Conservation (phyloP, 352 stramenopile species). For the Phytophthora tubulina region DNA sequence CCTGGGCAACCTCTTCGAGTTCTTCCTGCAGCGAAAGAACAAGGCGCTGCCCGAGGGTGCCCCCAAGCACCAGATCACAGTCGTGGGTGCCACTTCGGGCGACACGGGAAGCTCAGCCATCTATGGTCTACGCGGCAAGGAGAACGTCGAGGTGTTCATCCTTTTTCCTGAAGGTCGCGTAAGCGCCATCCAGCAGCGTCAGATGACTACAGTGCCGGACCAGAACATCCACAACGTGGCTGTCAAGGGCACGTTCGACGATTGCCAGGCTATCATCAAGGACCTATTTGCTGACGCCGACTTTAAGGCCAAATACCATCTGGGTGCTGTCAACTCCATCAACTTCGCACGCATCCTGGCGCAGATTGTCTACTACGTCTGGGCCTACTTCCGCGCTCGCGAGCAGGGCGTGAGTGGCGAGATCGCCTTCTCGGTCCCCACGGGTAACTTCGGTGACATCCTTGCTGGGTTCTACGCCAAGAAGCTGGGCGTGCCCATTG, state of each 20-base stretch:
- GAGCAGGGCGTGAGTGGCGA: slow-evolving; percentile 74
- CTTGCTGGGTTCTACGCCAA: slow-evolving; percentile 98
- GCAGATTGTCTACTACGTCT: slow-evolving; percentile 99
- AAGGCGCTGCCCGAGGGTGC: slow-evolving; percentile 57
- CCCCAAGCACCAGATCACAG: slow-evolving; percentile 92
- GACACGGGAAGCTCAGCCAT: slow-evolving; percentile 99
- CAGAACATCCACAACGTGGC: slow-evolving; percentile 98
- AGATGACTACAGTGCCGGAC: slow-evolving; percentile 99
- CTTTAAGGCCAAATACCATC: slow-evolving; percentile 93
- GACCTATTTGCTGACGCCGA: slow-evolving; percentile 95
- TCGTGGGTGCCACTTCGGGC: slow-evolving; percentile 98
- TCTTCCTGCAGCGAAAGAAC: slow-evolving; percentile 95
- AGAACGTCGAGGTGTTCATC: slow-evolving; percentile 99
- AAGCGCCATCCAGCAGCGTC: slow-evolving; percentile 97
- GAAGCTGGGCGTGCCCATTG: slow-evolving; percentile 94
- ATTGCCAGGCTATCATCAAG: slow-evolving; percentile 99
- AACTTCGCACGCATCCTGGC: slow-evolving; percentile 99
- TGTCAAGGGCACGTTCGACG: slow-evolving; percentile 97
- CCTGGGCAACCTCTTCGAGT: slow-evolving; percentile 99
- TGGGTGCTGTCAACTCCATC: slow-evolving; percentile 99
- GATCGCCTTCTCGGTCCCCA: slow-evolving; percentile 97
- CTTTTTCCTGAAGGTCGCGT: slow-evolving; percentile 97
- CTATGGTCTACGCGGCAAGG: slow-evolving; percentile 97
- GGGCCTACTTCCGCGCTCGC: slow-evolving; percentile 94
- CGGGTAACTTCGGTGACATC: slow-evolving; percentile 99